phyloP scores from a whole-genome alignment of 1,139 yeast species.

The Dujonia santamariae region DNA sequence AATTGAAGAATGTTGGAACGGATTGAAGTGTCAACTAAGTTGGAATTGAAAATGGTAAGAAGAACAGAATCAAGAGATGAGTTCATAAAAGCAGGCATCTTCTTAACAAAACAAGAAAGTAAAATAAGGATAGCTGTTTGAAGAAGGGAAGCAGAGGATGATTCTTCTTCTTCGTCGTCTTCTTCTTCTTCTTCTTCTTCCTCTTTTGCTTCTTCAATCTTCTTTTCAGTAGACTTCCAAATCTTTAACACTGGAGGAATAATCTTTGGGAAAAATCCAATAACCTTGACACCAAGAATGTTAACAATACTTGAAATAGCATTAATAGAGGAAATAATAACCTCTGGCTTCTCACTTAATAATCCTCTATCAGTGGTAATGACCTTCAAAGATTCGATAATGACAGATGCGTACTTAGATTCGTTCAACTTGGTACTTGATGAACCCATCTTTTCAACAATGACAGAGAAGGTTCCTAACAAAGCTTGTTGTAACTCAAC shows the following conservation, averaged over 20 bases:
- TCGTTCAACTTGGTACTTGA: constrained; percentile 22
- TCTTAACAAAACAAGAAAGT: constrained; percentile 71
- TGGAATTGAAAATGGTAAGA: constrained; percentile 54
- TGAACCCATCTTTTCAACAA: constrained; percentile 61
- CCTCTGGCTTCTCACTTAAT: constrained; percentile 51
- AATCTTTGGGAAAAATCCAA: constrained; percentile 82
- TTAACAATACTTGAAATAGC: constrained; percentile 69
- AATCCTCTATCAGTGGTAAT: constrained; percentile 55
- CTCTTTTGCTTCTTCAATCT: constrained; percentile 21
- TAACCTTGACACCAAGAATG: constrained; percentile 78
- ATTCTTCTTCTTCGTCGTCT: constrained; percentile 24
- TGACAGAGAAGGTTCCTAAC: constrained; percentile 63
- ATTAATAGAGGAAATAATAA: constrained; percentile 72
- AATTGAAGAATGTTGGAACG: constrained; percentile 65
- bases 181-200: constrained; percentile 19
- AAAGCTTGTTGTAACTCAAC: constrained; percentile 62
- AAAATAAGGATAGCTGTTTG: constrained; percentile 71
- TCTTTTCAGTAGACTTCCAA: constrained; percentile 35
- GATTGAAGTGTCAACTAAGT: constrained; percentile 53
- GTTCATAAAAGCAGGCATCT: constrained; percentile 82
- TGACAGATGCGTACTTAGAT: constrained; percentile 41
- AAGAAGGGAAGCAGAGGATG: constrained; percentile 28
- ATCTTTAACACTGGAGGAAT: constrained; percentile 71
- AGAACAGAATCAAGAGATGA: constrained; percentile 66
- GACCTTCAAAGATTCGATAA: constrained; percentile 49